phyloP scores from a whole-genome alignment of 2,329 filamentous ascomycete genomes.

The Cercospora sojina region DNA sequence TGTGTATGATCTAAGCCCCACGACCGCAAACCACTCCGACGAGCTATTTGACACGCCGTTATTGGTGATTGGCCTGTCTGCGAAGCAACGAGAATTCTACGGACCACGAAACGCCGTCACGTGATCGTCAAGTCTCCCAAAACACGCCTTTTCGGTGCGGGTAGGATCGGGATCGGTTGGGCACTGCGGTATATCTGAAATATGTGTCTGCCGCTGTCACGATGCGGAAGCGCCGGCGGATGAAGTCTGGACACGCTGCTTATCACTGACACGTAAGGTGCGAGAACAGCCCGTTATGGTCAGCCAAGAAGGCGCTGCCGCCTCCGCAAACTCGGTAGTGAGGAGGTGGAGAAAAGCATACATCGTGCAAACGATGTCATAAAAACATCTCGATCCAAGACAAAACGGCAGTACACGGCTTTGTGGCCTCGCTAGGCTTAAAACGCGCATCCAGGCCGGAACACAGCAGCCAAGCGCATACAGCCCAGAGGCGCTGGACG shows the following conservation, averaged over 20 bases:
- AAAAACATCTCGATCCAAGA: neutral
- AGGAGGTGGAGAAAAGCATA: neutral
- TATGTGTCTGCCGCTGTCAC: neutral
- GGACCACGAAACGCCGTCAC: neutral
- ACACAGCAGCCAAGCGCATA: neutral
- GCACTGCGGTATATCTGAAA: neutral
- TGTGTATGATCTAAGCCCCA: constrained; percentile 12
- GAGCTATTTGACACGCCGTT: constrained; percentile 12
- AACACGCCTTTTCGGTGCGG: neutral
- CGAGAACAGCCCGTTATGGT: neutral
- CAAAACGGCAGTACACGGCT: neutral
- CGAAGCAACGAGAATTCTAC: constrained; percentile 1
- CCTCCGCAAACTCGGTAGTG: neutral
- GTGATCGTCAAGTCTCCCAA: neutral
- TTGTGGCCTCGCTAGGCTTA: neutral
- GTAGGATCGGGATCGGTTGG: neutral
- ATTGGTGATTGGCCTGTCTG: constrained; percentile 12
- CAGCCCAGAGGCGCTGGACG: neutral
- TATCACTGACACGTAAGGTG: neutral
- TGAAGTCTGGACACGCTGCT: neutral
- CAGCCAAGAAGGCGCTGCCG: neutral
- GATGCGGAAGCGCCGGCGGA: neutral
- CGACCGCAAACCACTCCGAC: constrained; percentile 12
- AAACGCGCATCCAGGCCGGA: neutral
- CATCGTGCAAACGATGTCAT: neutral